Percentiles rank a stretch among this genome's conserved stretches.
These are phyloP conservation scores for Cadophora sp. DNA, from an alignment of 2,329 filamentous ascomycete species.

Conservation along the genomic window DNA sequence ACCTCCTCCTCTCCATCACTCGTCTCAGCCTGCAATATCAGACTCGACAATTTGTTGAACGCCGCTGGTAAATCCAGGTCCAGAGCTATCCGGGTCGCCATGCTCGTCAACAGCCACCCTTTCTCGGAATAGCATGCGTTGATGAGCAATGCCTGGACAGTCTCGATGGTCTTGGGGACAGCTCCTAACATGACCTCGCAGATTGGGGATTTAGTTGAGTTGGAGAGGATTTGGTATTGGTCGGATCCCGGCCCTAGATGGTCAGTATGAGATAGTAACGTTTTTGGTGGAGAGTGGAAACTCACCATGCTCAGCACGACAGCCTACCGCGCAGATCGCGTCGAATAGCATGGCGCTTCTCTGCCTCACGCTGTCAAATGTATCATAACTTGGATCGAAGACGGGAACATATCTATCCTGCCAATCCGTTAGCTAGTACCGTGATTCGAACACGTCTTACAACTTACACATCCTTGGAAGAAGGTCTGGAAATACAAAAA, in stretches of 20 bases:
- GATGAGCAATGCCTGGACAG: constrained; percentile 57
- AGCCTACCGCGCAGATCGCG: constrained; percentile 58
- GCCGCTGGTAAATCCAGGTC: constrained; percentile 54
- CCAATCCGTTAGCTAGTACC: not conserved
- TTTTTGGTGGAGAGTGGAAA: constrained; percentile 15
- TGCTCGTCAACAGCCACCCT: constrained; percentile 55
- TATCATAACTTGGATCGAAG: constrained; percentile 53
- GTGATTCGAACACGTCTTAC: no score
- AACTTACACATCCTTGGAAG: constrained; percentile 35
- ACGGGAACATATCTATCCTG: constrained; percentile 54
- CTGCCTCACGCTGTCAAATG: constrained; percentile 51
- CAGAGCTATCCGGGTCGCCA: constrained; percentile 57
- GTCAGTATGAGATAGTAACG: not conserved
- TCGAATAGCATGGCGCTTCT: constrained; percentile 58
- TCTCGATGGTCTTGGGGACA: constrained; percentile 51
- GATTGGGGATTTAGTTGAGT: constrained; percentile 52
- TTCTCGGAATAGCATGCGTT: constrained; percentile 60
- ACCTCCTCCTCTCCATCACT: constrained; percentile 36
- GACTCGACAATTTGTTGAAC: constrained; percentile 37
- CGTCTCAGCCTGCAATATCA: constrained; percentile 32
- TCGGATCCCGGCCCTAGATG: constrained; percentile 47
- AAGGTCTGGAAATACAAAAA: constrained; percentile 31
- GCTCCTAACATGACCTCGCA: constrained; percentile 52
- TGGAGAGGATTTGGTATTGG: constrained; percentile 51
- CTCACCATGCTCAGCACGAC: constrained; percentile 45